These are phyloP conservation scores for Phyllosticta paracitricarpa DNA, from an alignment of 2,329 filamentous ascomycete species.

Conservation along the genomic window DNA sequence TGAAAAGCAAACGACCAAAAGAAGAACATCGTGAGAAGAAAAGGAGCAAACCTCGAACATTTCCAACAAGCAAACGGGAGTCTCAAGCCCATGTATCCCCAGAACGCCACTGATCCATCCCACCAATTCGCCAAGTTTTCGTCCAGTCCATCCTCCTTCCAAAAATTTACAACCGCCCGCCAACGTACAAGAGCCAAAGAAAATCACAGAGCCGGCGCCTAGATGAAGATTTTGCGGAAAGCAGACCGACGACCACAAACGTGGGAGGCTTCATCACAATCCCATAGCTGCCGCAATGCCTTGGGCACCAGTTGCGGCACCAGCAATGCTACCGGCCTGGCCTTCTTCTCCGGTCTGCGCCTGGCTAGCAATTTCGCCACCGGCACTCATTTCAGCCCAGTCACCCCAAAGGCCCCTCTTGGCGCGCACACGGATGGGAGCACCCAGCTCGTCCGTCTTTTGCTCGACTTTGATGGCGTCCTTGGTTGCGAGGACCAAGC, in stretches of 20 bases:
- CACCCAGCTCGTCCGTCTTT: constrained; percentile 59
- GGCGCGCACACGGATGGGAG: constrained; percentile 70
- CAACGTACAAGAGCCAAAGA: not conserved
- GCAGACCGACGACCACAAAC: too few species aligned
- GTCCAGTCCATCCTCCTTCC: not conserved
- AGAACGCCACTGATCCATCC: not conserved
- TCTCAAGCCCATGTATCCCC: not conserved
- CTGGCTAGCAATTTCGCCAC: constrained; percentile 33
- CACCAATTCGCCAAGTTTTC: not conserved
- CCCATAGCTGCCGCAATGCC: not conserved
- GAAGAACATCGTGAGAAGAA: not conserved
- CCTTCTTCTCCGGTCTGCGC: constrained; percentile 7
- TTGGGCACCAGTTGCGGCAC: not conserved
- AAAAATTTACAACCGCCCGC: not conserved
- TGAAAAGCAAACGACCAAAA: not conserved
- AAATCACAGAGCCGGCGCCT: not conserved
- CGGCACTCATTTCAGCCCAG: constrained; percentile 68
- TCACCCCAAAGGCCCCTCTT: constrained; percentile 96
- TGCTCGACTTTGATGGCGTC: constrained; percentile 97
- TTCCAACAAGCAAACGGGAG: not conserved
- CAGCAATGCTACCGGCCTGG: not conserved
- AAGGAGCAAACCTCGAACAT: not conserved
- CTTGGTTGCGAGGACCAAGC: constrained; percentile 90
- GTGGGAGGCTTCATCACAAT: not conserved
- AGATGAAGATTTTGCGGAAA: not conserved